Evolutionary conservation across 257 asterid genomes (phyloP), one percentile per base, ranked within the genome.

Genomic region (Echium plantagineum): DNA sequence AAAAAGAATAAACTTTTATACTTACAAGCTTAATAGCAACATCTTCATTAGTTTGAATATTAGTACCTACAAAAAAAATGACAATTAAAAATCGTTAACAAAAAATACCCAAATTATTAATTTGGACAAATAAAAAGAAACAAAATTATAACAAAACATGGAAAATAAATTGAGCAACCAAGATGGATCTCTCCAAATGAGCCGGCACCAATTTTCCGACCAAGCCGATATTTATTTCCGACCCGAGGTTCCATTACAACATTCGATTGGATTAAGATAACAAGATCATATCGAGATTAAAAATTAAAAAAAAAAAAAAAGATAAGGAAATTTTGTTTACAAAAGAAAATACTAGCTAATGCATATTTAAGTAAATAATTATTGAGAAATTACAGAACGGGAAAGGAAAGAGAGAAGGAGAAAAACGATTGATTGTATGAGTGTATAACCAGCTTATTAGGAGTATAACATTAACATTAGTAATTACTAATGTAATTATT

Each of bases 111-210:
- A 4, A 28, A 28, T 28, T 28, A 4, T 3, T 28, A 28, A 28
- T 28, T 1, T 28, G 32, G 32, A 28, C 4, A 28, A 28, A 28
- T 21, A 4, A 5, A 51, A 52, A 21, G 21, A 60, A 69, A 17
- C 52, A 59, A 52, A 15, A 26, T 63, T 57, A 38, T 35, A 21
- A 28, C 24, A 31, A 8, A 56, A 54, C 21, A 66, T 24, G 15
- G 7, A 22, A 6, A 35, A 56, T 26, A 71, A 49, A 64, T 69
- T 35, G 47, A 10, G 47, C 52, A 28, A 83, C 96, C 96, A 55
- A 89, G 77, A 72, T 89, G 82, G 84, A 89, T 85, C 94, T 89
- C 96, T 63, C 96, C 96, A 63, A 89, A 89, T 7, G 96, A 85
- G 49, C 96, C 96, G 72, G 94, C 82, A 55, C 96, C 96, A 32